Conservation (phyloP, 73 alveolate species). For the Stentor coeruleus region DNA sequence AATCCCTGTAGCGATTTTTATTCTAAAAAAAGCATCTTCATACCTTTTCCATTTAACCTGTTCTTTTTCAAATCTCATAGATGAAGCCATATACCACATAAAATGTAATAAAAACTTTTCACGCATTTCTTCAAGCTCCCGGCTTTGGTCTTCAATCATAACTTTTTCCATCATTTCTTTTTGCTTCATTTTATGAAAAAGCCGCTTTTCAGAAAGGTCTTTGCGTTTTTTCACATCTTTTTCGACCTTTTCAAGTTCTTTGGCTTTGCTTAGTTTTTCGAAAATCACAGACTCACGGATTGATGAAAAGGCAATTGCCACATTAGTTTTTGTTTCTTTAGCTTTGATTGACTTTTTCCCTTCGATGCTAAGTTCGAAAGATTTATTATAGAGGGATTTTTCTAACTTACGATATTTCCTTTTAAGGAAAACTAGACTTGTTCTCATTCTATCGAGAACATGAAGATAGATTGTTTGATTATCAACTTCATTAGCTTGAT, state of each 20-base stretch:
- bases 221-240: background rate
- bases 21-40: background rate
- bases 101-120: background rate
- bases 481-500: background rate
- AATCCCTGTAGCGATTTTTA: slow-evolving; percentile 23
- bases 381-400: background rate
- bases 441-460: background rate
- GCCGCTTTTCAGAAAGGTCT: background rate
- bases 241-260: background rate
- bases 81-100: background rate
- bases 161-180: background rate
- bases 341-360: background rate
- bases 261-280: background rate
- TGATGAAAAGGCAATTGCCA: background rate
- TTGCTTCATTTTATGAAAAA: background rate
- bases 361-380: background rate
- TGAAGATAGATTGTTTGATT: background rate
- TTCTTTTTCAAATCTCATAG: background rate
- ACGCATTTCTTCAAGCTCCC: background rate
- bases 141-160: background rate
- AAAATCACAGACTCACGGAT: background rate
- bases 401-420: background rate
- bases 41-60: background rate
- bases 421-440: background rate
- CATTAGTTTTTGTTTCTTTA: background rate